A percentile compares a stretch with the other conserved stretches of the same genome.
phyloP scores from a whole-genome alignment of 306 rosid genomes.

The Styphnolobium japonicum region DNA sequence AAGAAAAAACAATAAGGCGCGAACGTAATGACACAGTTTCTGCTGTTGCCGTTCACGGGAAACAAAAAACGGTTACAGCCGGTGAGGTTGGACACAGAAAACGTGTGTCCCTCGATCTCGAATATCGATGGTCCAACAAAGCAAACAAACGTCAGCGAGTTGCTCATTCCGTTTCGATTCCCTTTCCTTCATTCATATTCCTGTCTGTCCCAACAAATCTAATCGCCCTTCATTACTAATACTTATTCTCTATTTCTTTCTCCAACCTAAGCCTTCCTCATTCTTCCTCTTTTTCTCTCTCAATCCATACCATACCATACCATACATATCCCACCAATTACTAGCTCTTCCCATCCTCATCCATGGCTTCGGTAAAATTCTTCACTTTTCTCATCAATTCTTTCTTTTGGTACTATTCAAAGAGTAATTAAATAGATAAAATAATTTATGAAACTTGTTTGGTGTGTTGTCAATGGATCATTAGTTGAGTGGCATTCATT shows the following conservation, averaged over 20 bases:
- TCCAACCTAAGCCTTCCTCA: background rate
- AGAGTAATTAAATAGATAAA: background rate
- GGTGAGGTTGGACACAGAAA: background rate
- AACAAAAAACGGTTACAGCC: background rate
- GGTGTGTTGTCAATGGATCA: background rate
- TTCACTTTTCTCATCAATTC: background rate
- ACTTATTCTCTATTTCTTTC: background rate
- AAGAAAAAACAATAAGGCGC: background rate
- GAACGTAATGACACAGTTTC: background rate
- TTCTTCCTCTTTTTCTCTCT: background rate
- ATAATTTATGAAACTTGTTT: background rate
- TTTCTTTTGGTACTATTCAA: background rate
- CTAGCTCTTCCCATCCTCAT: constrained; percentile 22
- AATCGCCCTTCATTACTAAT: background rate
- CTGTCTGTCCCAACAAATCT: background rate
- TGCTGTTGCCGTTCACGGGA: background rate
- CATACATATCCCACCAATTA: background rate
- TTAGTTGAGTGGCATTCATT: background rate
- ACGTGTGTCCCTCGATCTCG: background rate
- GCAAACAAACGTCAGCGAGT: constrained; percentile 9
- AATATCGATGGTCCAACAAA: background rate
- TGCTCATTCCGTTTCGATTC: background rate
- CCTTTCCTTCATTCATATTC: background rate
- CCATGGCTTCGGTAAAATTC: constrained; percentile 60
- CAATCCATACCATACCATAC: background rate